phyloP scores from a whole-genome alignment of 768 basidiomycete genomes.

The Russula virescens region DNA sequence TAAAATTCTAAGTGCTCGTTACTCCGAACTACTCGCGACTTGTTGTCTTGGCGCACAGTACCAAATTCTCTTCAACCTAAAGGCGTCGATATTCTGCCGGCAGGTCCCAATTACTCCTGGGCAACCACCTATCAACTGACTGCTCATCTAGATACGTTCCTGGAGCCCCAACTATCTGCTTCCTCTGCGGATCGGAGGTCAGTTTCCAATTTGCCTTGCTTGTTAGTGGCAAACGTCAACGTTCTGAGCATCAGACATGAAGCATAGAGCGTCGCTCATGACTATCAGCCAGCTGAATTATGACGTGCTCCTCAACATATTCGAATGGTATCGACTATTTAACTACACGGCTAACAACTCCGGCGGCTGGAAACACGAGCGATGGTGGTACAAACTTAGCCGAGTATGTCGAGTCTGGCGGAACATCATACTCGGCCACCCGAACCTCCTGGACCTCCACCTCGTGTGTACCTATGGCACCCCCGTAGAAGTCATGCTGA shows the following conservation, averaged over 20 bases:
- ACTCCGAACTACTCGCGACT: no score
- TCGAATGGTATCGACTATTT: background rate
- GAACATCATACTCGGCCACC: background rate
- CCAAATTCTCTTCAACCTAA: no score
- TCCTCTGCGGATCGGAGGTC: background rate
- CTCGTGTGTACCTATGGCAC: constrained; percentile 8
- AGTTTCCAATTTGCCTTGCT: no score
- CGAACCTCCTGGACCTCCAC: constrained; percentile 3
- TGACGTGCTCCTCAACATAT: constrained; percentile 4
- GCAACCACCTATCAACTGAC: no score
- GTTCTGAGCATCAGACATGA: no score
- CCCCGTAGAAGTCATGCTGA: constrained; percentile 2
- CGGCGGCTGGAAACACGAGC: background rate
- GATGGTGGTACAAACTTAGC: constrained; percentile 14
- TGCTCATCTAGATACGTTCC: no score
- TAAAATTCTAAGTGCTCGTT: no score
- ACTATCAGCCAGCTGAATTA: background rate
- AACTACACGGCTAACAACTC: background rate
- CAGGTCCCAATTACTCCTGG: no score
- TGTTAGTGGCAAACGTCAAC: no score
- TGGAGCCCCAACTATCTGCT: no score
- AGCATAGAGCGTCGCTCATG: background rate
- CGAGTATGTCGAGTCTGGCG: constrained; percentile 8
- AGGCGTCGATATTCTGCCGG: no score
- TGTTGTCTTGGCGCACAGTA: no score